These are phyloP conservation scores for Oryza glaberrima DNA, from an alignment of 176 grass and related monocot genomes.

Conservation along the genomic window DNA sequence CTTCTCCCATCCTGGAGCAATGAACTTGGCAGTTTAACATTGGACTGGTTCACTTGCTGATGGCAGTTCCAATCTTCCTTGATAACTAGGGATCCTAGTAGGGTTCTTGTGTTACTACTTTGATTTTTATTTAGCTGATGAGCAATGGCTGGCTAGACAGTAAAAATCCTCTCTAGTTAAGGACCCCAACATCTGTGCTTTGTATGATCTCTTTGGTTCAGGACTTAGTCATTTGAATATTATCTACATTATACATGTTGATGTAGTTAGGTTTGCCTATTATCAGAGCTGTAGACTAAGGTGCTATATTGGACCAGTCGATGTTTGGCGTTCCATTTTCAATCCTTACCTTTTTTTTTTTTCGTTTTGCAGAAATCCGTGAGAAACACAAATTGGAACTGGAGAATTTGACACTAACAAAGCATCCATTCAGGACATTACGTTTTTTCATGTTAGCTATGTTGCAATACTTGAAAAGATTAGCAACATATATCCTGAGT, in stretches of 20 bases:
- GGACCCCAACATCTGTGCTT: neutral
- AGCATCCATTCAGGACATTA: conserved; percentile 80
- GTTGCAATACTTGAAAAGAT: conserved; percentile 69
- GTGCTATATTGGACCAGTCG: conserved; percentile 10
- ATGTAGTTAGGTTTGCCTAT: conserved; percentile 11
- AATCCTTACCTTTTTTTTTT: conserved; percentile 18
- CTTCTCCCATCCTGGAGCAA: conserved; percentile 1
- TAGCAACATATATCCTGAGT: conserved; percentile 64
- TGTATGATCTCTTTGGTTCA: conserved; percentile 9
- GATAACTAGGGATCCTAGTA: no score
- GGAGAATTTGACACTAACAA: conserved; percentile 72
- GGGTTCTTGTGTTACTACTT: no score
- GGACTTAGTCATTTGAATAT: neutral
- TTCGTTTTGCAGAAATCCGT: conserved; percentile 67
- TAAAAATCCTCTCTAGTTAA: neutral
- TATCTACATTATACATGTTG: neutral
- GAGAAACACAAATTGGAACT: conserved; percentile 76
- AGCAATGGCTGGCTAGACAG: neutral
- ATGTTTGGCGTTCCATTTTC: conserved; percentile 11
- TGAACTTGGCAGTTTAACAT: conserved; percentile 10
- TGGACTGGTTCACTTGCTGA: no score
- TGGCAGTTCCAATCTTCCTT: no score
- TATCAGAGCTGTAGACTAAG: neutral
- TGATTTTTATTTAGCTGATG: neutral
- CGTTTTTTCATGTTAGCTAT: conserved; percentile 72